Evolutionary conservation across 495 filamentous ascomycete species (phyloP), one percentile per base, ranked within the genome.

Genomic region (Aspergillus sclerotiicarbonarius): DNA sequence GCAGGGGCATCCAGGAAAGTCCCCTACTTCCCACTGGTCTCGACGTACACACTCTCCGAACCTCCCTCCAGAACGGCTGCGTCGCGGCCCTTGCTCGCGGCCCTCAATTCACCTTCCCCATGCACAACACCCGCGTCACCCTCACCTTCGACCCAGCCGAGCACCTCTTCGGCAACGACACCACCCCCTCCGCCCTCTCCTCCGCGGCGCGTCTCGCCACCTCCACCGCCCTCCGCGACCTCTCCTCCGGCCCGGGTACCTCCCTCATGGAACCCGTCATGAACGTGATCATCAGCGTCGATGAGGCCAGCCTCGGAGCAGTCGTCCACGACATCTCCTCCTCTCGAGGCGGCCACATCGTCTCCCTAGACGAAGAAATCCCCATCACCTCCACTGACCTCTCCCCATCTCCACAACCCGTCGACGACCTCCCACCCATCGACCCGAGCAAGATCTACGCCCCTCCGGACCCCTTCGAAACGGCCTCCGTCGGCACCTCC

Each of bases 321-420:
- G 90, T 99, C n/a, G 89, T 96, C 44, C 91, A 94, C 58, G 95
- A 99, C 65, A 81, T 99, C 41, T 87, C 84, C 15, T 85, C 90
- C 12, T 84, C 84, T 0, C 83, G 93, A 1, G 94, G 95, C 47
- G 95, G 93, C 0, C 87, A 88, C 53, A 88, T 98, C 29, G 68
- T 95, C 52, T 90, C 91, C 35, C 85, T 98, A 10, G 86, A 87
- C 52, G 86, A 88, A 52, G 81, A 85, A 18, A 64, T 76, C 30
- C 74, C 70, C 20, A 55, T 73, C 31, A 51, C 66, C 6, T 65
- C 62, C n/a, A 68, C 67, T 15, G 61, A 69, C 35, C 53, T 65
- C 13, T 58, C 62, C 19, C 50, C 47, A 0, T 57, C 59, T 19
- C 44, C 59, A 8, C 46, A 57, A 8, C 54, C 63, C 8, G 37